These are phyloP conservation scores for Diplotaxis tenuifolia DNA, from an alignment of 345 rosid genomes.

Conservation along the genomic window DNA sequence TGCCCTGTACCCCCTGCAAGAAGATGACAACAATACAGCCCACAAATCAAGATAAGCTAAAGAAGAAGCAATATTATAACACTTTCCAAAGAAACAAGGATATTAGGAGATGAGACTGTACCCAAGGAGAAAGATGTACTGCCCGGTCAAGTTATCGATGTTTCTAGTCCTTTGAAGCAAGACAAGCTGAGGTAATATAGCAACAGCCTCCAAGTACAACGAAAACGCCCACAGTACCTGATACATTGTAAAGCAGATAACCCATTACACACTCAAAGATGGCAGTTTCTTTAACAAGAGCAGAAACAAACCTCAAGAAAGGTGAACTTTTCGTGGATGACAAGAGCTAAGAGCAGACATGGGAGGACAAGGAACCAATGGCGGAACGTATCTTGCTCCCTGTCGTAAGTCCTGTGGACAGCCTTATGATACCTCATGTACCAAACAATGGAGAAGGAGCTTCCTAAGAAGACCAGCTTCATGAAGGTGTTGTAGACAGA, in stretches of 20 bases:
- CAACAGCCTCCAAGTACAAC: conserved; percentile 73
- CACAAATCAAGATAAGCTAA: not conserved
- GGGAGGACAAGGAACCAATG: conserved; percentile 62
- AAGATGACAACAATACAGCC: not conserved
- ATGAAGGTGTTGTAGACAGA: conserved; percentile 70
- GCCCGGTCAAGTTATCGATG: conserved; percentile 77
- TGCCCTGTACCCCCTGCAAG: conserved; percentile 64
- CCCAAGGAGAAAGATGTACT: conserved; percentile 81
- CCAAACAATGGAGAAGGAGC: conserved; percentile 83
- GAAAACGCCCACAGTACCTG: conserved; percentile 84
- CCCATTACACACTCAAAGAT: not conserved
- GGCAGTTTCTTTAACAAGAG: not conserved
- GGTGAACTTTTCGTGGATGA: conserved; percentile 64
- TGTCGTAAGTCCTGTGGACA: conserved; percentile 72
- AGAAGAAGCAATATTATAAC: not conserved
- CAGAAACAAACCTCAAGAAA: conserved; percentile 56
- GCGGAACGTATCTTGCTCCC: conserved; percentile 70
- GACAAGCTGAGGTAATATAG: conserved; percentile 82
- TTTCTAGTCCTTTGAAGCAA: conserved; percentile 76
- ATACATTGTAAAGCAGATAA: not conserved
- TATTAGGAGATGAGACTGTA: conserved; percentile 23
- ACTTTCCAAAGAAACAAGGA: not conserved
- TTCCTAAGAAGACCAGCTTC: conserved; percentile 82
- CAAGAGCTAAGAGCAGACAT: conserved; percentile 63
- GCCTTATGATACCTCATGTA: conserved; percentile 71